Evolutionary conservation across 2,329 filamentous ascomycete species (phyloP), one percentile per base, ranked within the genome.

Genomic region (Aspergillus ochraceus): DNA sequence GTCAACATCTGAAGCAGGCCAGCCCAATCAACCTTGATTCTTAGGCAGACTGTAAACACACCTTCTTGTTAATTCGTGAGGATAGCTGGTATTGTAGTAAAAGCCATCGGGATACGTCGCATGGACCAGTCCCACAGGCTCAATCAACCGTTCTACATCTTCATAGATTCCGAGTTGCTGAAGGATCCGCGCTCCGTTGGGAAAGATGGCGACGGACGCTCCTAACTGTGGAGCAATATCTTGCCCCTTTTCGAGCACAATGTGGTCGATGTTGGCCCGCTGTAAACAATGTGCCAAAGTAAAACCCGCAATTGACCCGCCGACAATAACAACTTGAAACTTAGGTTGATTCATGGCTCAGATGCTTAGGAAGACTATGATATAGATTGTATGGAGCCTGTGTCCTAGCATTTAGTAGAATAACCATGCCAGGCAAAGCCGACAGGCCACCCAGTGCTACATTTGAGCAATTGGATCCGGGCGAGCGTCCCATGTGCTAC

Each of bases 281-380:
- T 84, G 73, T 5, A 85, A 75, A 61, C 76, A 76, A 47, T 77
- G 75, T 4, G 81, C 80, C 8, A 83, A 67, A 0, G 77, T 72
- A 1, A 84, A 68, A 6, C 83, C 83, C 2, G 78, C 74, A n/a
- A 84, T 69, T 50, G 79, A 76, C 6, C 80, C 83, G 19, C 83
- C 82, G 1, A 74, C 79, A 45, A 85, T 83, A 55, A 84, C 68
- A 24, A 83, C 74, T 54, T 22, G 55, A 26, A 65, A 60, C 3
- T 24, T 45, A 9, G 52, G 22, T 22, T 46, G 19, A 12, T 54
- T 30, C 56, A 61, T 56, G 19, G 11, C 19, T 47, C 19, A 47
- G 19, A 47, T 10, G 22, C 19, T 24, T 22, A 3, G 19, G 19
- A 22, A 47, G 12, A 19, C 20, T 22, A 12, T 47, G 20, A 8